Conservation (phyloP, 495 filamentous ascomycete species). For the Neohortaea acidophila region DNA sequence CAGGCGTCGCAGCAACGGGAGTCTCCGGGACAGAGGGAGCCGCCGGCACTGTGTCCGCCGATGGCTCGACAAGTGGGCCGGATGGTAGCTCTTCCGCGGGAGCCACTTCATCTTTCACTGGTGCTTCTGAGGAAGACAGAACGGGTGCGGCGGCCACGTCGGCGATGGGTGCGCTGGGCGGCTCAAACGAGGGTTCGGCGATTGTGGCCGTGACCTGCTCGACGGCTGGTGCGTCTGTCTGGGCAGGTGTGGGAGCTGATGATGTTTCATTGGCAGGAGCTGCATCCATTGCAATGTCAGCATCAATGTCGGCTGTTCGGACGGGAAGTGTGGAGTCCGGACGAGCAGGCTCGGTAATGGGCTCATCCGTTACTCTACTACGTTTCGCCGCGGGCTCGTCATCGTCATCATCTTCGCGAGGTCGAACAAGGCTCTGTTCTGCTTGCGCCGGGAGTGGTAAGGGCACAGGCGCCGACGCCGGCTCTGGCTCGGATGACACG, state of each 20-base stretch:
- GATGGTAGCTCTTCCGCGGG: too few species aligned
- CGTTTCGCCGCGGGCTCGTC: slow-evolving; percentile 66
- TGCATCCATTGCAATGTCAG: not conserved
- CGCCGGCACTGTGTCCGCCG: too few species aligned
- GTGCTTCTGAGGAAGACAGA: too few species aligned
- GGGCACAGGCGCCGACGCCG: not conserved
- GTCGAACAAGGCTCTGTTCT: slow-evolving; percentile 12
- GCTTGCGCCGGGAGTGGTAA: not conserved
- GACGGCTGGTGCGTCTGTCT: too few species aligned
- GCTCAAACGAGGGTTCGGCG: too few species aligned
- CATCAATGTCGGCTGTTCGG: not conserved
- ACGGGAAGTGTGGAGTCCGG: not conserved
- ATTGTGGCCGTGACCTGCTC: too few species aligned
- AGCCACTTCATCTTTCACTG: too few species aligned
- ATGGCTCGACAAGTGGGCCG: too few species aligned
- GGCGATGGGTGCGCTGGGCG: too few species aligned
- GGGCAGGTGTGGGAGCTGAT: too few species aligned
- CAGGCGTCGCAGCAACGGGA: not conserved
- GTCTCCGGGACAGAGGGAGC: not conserved
- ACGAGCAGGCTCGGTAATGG: too few species aligned
- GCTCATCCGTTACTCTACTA: slow-evolving; percentile 5
- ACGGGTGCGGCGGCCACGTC: too few species aligned
- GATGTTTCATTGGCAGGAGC: slow-evolving; percentile 7
- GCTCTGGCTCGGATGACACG: slow-evolving; percentile 1
- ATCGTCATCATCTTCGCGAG: slow-evolving; percentile 49